Base-by-base conservation (phyloP, 176 grass and related monocot genomes). In the Leersia perrieri region DNA sequence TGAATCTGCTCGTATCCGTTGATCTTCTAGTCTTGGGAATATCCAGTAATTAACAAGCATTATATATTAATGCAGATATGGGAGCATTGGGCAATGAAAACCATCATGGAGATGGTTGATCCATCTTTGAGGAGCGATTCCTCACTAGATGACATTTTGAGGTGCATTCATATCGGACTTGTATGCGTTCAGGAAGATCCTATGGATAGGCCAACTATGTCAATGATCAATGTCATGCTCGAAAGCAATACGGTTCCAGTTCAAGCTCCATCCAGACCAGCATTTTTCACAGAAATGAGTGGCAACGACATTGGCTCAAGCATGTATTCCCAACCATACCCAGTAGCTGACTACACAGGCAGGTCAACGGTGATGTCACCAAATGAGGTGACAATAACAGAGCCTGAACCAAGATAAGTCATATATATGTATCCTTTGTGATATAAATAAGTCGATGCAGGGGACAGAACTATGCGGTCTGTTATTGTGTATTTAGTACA, bases 371-470 rank as follows among this genome's bases (percentile, higher is more conserved):
- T 18, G 3, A 38, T 68, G 77, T 79, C 77, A 27, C 42, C 3
- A 4, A 80, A 80, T 6, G 77, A 80, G 13, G 10, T 80, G 9
- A 68, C 77, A 2, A 57, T 80, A 53, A 80, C 77, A 28, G 77
- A 80, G 51, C 77, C n/a, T 20, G 77, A 80, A 55, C 77, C 77
- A 68, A 68, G 77, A 57, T 80, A 53, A 80, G 41, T 68, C 20
- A 9, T 9, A n/a, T 3, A 11, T 9, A 55, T n/a, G n/a, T n/a
- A n/a, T 55, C 20, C 20, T 55, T 55, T 5, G 20, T 22, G 20
- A 3, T 55, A 55, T n/a, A 7, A 55, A 55, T 16, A 55, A 8
- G 51, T 55, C 11, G 16, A 55, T 55, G 20, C 0, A 55, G 1
- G 7, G 51, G 20, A 55, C 7, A 55, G 3, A 55, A 53, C 47